These are phyloP conservation scores for Myotisia sp. DNA, from an alignment of 2,329 filamentous ascomycete species.

Conservation along the genomic window DNA sequence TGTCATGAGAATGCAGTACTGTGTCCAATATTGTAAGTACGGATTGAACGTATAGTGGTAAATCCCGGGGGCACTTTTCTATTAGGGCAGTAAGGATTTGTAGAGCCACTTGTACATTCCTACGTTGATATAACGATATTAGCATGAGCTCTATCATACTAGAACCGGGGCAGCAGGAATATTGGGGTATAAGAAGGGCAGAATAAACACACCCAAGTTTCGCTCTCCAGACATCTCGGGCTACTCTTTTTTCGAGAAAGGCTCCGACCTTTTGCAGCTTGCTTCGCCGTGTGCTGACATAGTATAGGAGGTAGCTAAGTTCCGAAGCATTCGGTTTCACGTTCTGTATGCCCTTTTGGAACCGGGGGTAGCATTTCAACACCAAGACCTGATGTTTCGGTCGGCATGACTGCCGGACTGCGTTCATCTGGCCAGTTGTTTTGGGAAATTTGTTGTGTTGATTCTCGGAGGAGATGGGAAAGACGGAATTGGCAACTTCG, in stretches of 20 bases:
- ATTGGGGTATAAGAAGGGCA: neutral
- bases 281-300: conserved; percentile 81
- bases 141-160: conserved; percentile 4
- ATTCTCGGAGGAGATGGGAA: too few relatives aligned
- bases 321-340: conserved; percentile 95
- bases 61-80: conserved; percentile 80
- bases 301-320: conserved; percentile 92
- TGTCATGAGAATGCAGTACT: conserved; percentile 71
- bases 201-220: conserved; percentile 60
- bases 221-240: conserved; percentile 76
- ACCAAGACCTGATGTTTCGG: conserved; percentile 95
- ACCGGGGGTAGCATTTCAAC: conserved; percentile 89
- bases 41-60: conserved; percentile 73
- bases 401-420: conserved; percentile 50
- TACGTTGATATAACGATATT: conserved; percentile 23
- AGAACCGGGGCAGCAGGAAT: conserved; percentile 3
- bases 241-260: conserved; percentile 88
- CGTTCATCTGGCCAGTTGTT: conserved; percentile 34
- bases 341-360: conserved; percentile 78
- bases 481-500: too few relatives aligned
- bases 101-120: conserved; percentile 87
- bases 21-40: conserved; percentile 73
- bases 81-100: conserved; percentile 84
- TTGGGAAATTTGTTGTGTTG: neutral
- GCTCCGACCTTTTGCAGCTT: conserved; percentile 93